A percentile compares a stretch with the other conserved stretches of the same genome.
These are phyloP conservation scores for Bimuria novae-zelandiae DNA, from an alignment of 2,329 filamentous ascomycete species.

Conservation along the genomic window DNA sequence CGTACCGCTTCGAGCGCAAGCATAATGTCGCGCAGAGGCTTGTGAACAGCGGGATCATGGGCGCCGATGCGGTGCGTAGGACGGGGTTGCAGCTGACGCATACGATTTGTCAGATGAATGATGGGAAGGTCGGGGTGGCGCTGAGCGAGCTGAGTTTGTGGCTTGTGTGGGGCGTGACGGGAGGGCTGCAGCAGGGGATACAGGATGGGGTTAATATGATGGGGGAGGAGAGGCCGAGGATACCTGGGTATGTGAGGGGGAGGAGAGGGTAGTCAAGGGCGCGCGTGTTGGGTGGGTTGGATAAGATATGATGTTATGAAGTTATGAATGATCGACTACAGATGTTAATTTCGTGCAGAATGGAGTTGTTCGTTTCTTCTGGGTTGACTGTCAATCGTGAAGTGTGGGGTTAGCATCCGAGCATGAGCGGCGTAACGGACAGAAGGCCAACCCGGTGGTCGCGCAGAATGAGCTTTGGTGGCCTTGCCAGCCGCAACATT, in stretches of 20 bases:
- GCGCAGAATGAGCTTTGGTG: too few relatives aligned
- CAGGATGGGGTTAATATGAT: slow-evolving; percentile 58
- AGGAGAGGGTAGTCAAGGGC: slow-evolving; percentile 9
- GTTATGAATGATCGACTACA: too few relatives aligned
- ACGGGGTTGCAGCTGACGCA: slow-evolving; percentile 58
- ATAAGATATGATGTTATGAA: too few relatives aligned
- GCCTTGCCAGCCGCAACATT: too few relatives aligned
- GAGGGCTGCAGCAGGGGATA: slow-evolving; percentile 69
- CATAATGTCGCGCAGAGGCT: slow-evolving; percentile 67
- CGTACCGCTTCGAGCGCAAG: slow-evolving; percentile 67
- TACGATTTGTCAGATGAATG: slow-evolving; percentile 63
- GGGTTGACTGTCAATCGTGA: too few relatives aligned
- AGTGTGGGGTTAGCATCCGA: too few relatives aligned
- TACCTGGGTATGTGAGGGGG: background rate
- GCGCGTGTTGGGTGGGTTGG: too few relatives aligned
- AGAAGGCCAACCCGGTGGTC: too few relatives aligned
- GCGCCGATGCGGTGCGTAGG: slow-evolving; percentile 60
- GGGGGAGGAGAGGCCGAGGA: slow-evolving; percentile 32
- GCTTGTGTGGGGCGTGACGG: slow-evolving; percentile 66
- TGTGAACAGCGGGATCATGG: slow-evolving; percentile 56
- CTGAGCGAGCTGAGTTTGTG: slow-evolving; percentile 63
- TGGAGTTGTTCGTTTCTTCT: too few relatives aligned
- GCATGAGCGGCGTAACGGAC: too few relatives aligned
- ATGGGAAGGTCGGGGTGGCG: slow-evolving; percentile 66
- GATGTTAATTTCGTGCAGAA: too few relatives aligned